These are phyloP conservation scores for Penicillium sp. DNA, from an alignment of 2,329 filamentous ascomycete species.

Conservation along the genomic window DNA sequence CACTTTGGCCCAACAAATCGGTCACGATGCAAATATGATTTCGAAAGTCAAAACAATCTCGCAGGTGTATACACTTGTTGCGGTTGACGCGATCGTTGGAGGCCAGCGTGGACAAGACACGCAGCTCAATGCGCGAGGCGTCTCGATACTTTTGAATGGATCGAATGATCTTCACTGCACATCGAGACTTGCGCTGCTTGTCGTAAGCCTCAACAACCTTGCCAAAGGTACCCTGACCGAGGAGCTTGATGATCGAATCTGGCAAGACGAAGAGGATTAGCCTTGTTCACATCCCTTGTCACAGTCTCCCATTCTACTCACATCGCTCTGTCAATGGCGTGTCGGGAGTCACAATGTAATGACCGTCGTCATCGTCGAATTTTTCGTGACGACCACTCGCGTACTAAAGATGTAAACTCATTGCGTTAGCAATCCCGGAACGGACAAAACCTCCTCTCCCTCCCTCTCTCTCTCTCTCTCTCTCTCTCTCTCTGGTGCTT, in stretches of 20 bases:
- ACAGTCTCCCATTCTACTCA: constrained; percentile 46
- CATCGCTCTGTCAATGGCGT: constrained; percentile 82
- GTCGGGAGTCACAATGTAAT: constrained; percentile 89
- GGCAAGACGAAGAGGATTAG: constrained; percentile 15
- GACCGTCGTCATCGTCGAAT: constrained; percentile 92
- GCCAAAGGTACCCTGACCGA: constrained; percentile 95
- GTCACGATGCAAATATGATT: constrained; percentile 90
- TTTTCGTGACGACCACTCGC: constrained; percentile 55
- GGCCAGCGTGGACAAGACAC: constrained; percentile 84
- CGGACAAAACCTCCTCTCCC: no score
- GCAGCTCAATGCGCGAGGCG: constrained; percentile 86
- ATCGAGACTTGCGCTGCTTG: constrained; percentile 66
- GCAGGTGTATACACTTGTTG: constrained; percentile 92
- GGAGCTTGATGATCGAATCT: constrained; percentile 84
- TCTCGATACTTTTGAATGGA: constrained; percentile 98
- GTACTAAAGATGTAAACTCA: constrained; percentile 31
- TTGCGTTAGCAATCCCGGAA: background rate
- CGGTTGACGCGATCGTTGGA: constrained; percentile 87
- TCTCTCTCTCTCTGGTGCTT: background rate
- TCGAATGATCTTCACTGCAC: constrained; percentile 96
- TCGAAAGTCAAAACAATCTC: constrained; percentile 94
- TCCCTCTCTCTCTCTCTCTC: no score
- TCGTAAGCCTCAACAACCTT: constrained; percentile 95
- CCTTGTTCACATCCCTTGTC: background rate
- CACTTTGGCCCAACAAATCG: constrained; percentile 79